phyloP scores from a whole-genome alignment of 1,139 yeast genomes.

The Arxiozyma slooffiae region DNA sequence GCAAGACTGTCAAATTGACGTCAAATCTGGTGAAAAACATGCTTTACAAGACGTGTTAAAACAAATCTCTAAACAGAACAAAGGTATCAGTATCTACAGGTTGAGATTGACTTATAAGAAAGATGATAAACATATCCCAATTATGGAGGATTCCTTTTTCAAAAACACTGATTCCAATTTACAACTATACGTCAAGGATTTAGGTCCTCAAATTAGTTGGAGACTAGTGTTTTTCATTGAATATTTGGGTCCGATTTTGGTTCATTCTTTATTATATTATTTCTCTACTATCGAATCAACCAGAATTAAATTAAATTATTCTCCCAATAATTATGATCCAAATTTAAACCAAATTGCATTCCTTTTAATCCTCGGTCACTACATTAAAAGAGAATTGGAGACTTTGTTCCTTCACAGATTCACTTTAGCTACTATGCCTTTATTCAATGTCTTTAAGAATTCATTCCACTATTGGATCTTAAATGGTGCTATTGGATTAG shows the following conservation, averaged over 20 bases:
- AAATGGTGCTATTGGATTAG: slow-evolving; percentile 65
- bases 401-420: slow-evolving; percentile 76
- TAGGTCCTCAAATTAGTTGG: slow-evolving; percentile 93
- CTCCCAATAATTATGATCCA: slow-evolving; percentile 14
- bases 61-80: slow-evolving; percentile 39
- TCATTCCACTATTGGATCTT: slow-evolving; percentile 85
- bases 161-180: slow-evolving; percentile 31
- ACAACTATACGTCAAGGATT: slow-evolving; percentile 57
- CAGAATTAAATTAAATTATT: slow-evolving; percentile 10
- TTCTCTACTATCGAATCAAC: slow-evolving; percentile 14
- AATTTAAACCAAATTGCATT: slow-evolving; percentile 23
- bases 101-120: slow-evolving; percentile 32
- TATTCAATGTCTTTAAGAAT: slow-evolving; percentile 77
- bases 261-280: slow-evolving; percentile 60
- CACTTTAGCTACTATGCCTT: slow-evolving; percentile 87
- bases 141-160: slow-evolving; percentile 20
- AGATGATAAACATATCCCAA: slow-evolving; percentile 25
- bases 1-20: slow-evolving; percentile 35
- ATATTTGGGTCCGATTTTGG: slow-evolving; percentile 76
- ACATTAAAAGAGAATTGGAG: slow-evolving; percentile 78
- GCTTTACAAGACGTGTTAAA: slow-evolving; percentile 31
- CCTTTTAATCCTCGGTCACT: slow-evolving; percentile 57
- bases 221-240: slow-evolving; percentile 77
- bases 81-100: slow-evolving; percentile 36
- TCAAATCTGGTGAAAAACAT: slow-evolving; percentile 26